A percentile compares a stretch with the other conserved stretches of the same genome.
Conservation (phyloP, 1,284 basidiomycete species). For the Cryptococcus wingfieldii region DNA sequence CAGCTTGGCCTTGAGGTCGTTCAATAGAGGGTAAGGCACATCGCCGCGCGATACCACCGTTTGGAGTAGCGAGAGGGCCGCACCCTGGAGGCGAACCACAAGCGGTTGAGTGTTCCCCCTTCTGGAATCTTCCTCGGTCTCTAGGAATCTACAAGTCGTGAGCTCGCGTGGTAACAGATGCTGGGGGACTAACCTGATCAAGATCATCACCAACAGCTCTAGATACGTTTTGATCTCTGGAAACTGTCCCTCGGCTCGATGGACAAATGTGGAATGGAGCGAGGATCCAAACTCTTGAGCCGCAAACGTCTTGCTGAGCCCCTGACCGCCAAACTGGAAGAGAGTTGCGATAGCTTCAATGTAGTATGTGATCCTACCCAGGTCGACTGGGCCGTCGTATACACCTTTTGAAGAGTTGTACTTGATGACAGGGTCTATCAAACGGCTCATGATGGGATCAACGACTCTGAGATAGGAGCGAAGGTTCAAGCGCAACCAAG, state of each 20-base stretch:
- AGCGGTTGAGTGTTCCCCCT: neutral
- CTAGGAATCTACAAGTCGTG: slow-evolving; percentile 6
- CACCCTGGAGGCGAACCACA: slow-evolving; percentile 60
- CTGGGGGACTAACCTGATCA: slow-evolving; percentile 58
- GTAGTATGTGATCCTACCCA: slow-evolving; percentile 53
- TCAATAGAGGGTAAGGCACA: slow-evolving; percentile 58
- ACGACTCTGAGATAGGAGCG: slow-evolving; percentile 82
- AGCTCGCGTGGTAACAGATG: neutral
- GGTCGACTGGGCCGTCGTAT: slow-evolving; percentile 56
- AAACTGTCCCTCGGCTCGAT: slow-evolving; percentile 54
- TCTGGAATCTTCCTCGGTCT: slow-evolving; percentile 2
- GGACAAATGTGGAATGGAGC: slow-evolving; percentile 47
- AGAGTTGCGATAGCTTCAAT: slow-evolving; percentile 68
- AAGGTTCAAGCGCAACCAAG: slow-evolving; percentile 93
- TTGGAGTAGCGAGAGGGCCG: slow-evolving; percentile 75
- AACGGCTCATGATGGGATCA: slow-evolving; percentile 76
- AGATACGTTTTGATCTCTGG: slow-evolving; percentile 55
- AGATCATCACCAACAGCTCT: slow-evolving; percentile 64
- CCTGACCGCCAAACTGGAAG: slow-evolving; percentile 80
- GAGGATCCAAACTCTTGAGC: slow-evolving; percentile 7
- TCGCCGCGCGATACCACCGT: slow-evolving; percentile 74
- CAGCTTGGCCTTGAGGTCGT: slow-evolving; percentile 65
- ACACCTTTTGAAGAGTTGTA: slow-evolving; percentile 1
- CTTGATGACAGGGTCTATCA: slow-evolving; percentile 58
- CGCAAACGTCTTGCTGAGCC: slow-evolving; percentile 45